Evolutionary conservation across 768 basidiomycete species (phyloP).

Genomic region (Cubamyces sp.): DNA sequence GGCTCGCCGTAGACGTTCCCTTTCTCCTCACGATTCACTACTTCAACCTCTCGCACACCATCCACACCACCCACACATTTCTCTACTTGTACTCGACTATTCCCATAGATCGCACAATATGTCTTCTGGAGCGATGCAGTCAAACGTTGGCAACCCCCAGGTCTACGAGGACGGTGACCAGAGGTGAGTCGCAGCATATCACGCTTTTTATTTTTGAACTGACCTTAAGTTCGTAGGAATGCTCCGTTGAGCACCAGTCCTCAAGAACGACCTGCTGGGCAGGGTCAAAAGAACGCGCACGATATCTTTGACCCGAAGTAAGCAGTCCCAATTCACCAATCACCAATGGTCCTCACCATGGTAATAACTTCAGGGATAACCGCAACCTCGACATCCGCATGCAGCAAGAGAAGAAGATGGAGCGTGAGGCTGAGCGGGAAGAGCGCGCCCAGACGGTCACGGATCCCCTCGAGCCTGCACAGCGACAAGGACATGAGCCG

Average conservation of each 20-base stretch:
- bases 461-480: conserved; percentile 54
- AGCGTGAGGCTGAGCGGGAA: conserved; percentile 33
- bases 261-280: conserved; percentile 33
- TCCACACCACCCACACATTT: not conserved
- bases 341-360: not conserved
- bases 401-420: conserved; percentile 38
- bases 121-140: conserved; percentile 47
- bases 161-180: conserved; percentile 54
- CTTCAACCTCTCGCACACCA: not conserved
- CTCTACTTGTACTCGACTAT: not conserved
- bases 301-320: conserved; percentile 48
- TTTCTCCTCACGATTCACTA: not conserved
- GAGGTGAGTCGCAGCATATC: conserved; percentile 38
- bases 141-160: conserved; percentile 53
- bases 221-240: not conserved
- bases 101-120: conserved; percentile 6
- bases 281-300: conserved; percentile 41
- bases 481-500: conserved; percentile 59
- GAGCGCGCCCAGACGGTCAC: conserved; percentile 36
- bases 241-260: conserved; percentile 13
- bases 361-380: conserved; percentile 42
- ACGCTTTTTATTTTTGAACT: not conserved
- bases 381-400: conserved; percentile 45
- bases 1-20: not conserved
- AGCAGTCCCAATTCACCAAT: not conserved